These are phyloP conservation scores for Phaffia australis DNA, from an alignment of 768 basidiomycete species.

Conservation along the genomic window DNA sequence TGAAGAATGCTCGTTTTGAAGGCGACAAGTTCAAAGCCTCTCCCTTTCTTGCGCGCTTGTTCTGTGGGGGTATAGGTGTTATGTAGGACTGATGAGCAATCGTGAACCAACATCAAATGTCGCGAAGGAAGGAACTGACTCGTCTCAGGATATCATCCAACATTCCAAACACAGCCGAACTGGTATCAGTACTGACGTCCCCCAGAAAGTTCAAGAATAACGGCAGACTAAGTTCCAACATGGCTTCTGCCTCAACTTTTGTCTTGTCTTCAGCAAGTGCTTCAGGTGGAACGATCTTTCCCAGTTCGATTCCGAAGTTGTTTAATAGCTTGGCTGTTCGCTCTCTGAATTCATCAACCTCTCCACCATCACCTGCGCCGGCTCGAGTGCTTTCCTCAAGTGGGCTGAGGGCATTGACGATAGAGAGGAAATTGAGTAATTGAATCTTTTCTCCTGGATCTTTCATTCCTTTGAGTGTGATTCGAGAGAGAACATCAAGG, in stretches of 20 bases:
- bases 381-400: slow-evolving; percentile 62
- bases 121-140: slow-evolving; percentile 45
- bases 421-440: slow-evolving; percentile 74
- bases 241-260: slow-evolving; percentile 51
- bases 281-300: slow-evolving; percentile 60
- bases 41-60: slow-evolving; percentile 52
- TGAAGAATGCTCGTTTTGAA: slow-evolving; percentile 49
- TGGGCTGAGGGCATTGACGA: slow-evolving; percentile 68
- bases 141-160: slow-evolving; percentile 60
- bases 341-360: slow-evolving; percentile 79
- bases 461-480: slow-evolving; percentile 87
- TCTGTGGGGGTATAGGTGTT: slow-evolving; percentile 43
- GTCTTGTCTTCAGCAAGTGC: slow-evolving; percentile 38
- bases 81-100: background rate
- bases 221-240: slow-evolving; percentile 61
- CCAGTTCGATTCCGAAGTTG: slow-evolving; percentile 65
- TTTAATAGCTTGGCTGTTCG: slow-evolving; percentile 75
- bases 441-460: slow-evolving; percentile 81
- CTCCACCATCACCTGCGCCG: slow-evolving; percentile 56
- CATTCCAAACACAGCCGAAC: slow-evolving; percentile 70
- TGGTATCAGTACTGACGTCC: slow-evolving; percentile 81
- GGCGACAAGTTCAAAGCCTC: slow-evolving; percentile 33
- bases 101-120: background rate
- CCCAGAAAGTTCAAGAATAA: slow-evolving; percentile 78
- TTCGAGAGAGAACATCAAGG: slow-evolving; percentile 63